Base-by-base conservation (phyloP, 2,329 filamentous ascomycete genomes). In the Nothophoma quercina region DNA sequence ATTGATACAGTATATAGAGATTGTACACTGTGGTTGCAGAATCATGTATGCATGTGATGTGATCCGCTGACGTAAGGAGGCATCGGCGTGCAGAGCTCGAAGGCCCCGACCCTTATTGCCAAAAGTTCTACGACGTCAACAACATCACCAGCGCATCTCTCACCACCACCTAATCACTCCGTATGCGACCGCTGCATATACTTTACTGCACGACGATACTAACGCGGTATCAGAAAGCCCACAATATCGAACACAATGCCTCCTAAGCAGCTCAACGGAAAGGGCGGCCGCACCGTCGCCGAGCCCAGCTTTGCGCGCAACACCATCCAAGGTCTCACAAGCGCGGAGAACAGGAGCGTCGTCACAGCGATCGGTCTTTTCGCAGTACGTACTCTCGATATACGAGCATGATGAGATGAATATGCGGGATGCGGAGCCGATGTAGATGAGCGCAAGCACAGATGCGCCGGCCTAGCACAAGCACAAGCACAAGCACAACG, bases 361-460 rank as follows among this genome's bases (percentile, higher is more conserved):
- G 74, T 83, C 13, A 78, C 76, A 26, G 73, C 77, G 7, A 69
- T 82, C 40, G 76, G 76, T 16, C 67, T 82, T 55, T 83, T 83
- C 54, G 79, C 77, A 64, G 81, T 83, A 77, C 71, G 79, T 69
- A 38, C n/a, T 30, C 49, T 38, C 19, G 23, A 12, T 32, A 32
- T 35, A 10, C 19, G 45, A 22, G 41, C 44, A 53, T 35, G 44
- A 36, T 53, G 42, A 28, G 18, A 29, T 39, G 28, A 38, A 53
- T 40, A 53, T 48, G 43, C 33, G 33, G 41, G 22, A 34, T 48
- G 36, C 33, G 34, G 53, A 54, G 51, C 34, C 44, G 40, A 36
- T 22, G 10, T n/a, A n/a, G n/a, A n/a, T n/a, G n/a, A n/a, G n/a
- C n/a, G n/a, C n/a, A 23, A 21, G 45, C 15, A 30, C 16, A 40